Conservation (phyloP, 140 eudicot species). For the Flaveria floridana region DNA sequence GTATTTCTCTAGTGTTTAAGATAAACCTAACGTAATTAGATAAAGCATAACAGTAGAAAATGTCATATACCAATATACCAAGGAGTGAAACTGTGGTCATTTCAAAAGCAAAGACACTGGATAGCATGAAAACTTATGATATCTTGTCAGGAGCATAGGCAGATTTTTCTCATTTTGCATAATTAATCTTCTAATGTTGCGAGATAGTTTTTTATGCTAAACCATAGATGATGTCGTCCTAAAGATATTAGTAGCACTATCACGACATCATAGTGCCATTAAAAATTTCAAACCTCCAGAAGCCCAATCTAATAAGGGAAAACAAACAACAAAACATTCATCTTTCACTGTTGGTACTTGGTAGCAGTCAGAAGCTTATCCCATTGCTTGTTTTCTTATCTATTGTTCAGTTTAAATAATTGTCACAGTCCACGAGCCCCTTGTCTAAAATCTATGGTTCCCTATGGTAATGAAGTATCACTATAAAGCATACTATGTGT, state of each 20-base stretch:
- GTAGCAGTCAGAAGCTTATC: not conserved
- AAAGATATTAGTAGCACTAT: not conserved
- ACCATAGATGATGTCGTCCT: not conserved
- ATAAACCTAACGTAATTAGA: not conserved
- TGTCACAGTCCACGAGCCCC: not conserved
- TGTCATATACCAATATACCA: not conserved
- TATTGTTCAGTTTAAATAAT: not conserved
- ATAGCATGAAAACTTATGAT: not conserved
- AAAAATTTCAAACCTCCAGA: not conserved
- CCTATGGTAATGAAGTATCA: not conserved
- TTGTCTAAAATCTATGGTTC: not conserved
- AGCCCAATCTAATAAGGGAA: not conserved
- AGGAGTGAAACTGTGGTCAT: not conserved
- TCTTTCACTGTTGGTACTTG: not conserved
- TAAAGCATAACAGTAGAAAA: not conserved
- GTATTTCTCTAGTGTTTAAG: not conserved
- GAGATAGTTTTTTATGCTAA: not conserved
- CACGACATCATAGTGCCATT: not conserved
- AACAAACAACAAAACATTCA: not conserved
- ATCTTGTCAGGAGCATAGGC: not conserved
- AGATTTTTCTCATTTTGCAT: not conserved
- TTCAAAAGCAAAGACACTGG: not conserved
- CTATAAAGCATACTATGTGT: not conserved
- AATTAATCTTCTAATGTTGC: not conserved
- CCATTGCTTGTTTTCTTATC: not conserved